Evolutionary conservation across 352 stramenopile species (phyloP).

Genomic region (Globisporangium emineosum): DNA sequence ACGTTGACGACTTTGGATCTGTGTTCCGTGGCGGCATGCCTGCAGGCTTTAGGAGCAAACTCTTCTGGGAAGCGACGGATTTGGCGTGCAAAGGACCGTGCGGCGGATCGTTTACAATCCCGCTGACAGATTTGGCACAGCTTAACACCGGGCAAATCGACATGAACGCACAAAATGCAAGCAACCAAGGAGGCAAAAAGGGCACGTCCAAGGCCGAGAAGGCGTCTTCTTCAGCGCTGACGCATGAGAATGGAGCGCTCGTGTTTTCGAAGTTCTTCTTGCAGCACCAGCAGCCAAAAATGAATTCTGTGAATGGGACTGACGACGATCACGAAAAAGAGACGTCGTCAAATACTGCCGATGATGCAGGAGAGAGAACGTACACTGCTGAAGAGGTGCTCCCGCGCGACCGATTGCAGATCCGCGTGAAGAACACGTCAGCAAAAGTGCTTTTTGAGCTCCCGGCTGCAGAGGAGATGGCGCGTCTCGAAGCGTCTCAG

Average conservation of each 20-base stretch:
- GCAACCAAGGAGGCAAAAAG: background rate
- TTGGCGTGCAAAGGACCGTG: constrained; percentile 66
- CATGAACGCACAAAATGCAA: background rate
- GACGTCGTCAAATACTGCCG: background rate
- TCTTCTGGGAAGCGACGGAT: constrained; percentile 56
- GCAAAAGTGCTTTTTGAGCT: constrained; percentile 66
- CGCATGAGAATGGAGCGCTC: constrained; percentile 56
- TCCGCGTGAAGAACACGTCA: constrained; percentile 61
- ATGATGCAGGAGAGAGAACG: background rate
- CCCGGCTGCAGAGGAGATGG: constrained; percentile 30
- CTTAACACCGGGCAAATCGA: constrained; percentile 15
- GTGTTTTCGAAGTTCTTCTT: constrained; percentile 57
- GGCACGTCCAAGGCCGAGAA: constrained; percentile 7
- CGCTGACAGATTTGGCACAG: constrained; percentile 43
- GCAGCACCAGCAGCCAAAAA: constrained; percentile 9
- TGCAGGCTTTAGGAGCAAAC: constrained; percentile 44
- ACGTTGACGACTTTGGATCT: constrained; percentile 61
- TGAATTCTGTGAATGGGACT: constrained; percentile 5
- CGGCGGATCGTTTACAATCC: constrained; percentile 49
- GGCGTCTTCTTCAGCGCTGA: constrained; percentile 24
- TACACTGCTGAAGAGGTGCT: constrained; percentile 5
- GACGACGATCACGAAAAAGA: constrained; percentile 12
- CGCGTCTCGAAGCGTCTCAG: constrained; percentile 22
- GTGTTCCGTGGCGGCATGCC: constrained; percentile 57
- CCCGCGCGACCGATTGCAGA: constrained; percentile 42